phyloP scores from a whole-genome alignment of 2,329 filamentous ascomycete genomes.

The Cladosporium velox region DNA sequence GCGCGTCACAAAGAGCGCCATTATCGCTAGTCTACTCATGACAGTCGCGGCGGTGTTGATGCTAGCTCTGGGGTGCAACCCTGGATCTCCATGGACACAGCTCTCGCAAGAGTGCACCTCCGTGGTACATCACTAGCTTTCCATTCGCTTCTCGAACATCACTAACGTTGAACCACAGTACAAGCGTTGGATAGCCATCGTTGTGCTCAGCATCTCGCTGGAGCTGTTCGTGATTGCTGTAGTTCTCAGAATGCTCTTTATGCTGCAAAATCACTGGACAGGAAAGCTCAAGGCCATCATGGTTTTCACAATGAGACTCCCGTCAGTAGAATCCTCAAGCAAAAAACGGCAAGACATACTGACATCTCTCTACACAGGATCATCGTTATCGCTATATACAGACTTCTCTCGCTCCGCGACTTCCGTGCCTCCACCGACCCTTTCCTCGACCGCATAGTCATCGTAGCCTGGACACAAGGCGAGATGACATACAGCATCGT shows the following conservation, averaged over 20 bases:
- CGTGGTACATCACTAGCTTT: background rate
- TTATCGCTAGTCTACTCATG: background rate
- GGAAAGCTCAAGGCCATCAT: conserved; percentile 10
- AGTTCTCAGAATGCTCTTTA: background rate
- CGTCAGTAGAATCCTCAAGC: background rate
- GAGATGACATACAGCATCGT: conserved; percentile 13
- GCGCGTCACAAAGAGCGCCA: background rate
- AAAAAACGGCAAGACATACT: background rate
- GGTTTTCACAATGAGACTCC: conserved; percentile 5
- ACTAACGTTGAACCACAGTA: background rate
- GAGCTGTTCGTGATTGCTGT: background rate
- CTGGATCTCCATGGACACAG: background rate
- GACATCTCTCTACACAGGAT: background rate
- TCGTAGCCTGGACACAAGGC: conserved; percentile 10
- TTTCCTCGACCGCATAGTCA: background rate
- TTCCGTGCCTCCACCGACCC: background rate
- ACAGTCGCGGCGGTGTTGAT: background rate
- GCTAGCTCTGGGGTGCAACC: conserved; percentile 8
- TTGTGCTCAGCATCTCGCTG: background rate
- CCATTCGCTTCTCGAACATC: background rate
- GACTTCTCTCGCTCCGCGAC: background rate
- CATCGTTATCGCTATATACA: conserved; percentile 4
- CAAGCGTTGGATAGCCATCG: background rate
- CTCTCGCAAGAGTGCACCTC: background rate
- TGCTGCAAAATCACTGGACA: conserved; percentile 5